Percentiles rank a stretch among this genome's conserved stretches.
phyloP scores from a whole-genome alignment of 2,329 filamentous ascomycete genomes.

The Plenodomus tracheiphilus region DNA sequence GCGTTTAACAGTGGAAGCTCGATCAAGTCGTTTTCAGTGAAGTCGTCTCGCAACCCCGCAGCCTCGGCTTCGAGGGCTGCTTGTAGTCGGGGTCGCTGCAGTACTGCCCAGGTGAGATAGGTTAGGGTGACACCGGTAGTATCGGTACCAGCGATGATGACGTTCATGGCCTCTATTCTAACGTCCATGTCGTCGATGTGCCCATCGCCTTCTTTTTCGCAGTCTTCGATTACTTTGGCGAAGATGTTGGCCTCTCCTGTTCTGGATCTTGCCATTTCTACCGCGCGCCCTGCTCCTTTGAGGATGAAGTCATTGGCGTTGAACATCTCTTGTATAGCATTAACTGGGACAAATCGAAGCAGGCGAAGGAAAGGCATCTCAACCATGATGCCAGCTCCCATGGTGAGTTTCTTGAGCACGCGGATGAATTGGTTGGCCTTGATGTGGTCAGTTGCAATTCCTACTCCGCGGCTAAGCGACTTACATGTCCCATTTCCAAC shows the following conservation, averaged over 20 bases:
- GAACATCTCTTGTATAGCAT: constrained; percentile 38
- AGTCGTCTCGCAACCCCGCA: constrained; percentile 17
- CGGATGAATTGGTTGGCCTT: constrained; percentile 42
- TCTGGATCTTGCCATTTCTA: constrained; percentile 33
- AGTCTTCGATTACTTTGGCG: constrained; percentile 38
- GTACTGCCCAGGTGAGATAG: constrained; percentile 41
- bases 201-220: constrained; percentile 31
- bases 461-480: neutral
- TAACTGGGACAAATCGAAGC: constrained; percentile 37
- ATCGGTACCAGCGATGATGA: constrained; percentile 43
- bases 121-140: constrained; percentile 41
- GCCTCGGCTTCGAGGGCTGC: constrained; percentile 26
- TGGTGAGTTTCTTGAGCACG: constrained; percentile 42
- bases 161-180: constrained; percentile 35
- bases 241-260: constrained; percentile 39
- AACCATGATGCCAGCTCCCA: constrained; percentile 41
- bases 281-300: constrained; percentile 34
- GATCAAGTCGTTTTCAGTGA: constrained; percentile 38
- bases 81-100: constrained; percentile 25
- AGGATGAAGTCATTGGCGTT: constrained; percentile 40
- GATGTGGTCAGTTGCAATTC: neutral
- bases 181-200: constrained; percentile 40
- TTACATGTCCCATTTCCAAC: constrained; percentile 43
- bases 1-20: constrained; percentile 40
- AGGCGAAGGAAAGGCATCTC: constrained; percentile 41